A percentile compares a stretch with the other conserved stretches of the same genome.
Conservation (phyloP, 345 rosid genomes). For the Hevea brasiliensis region DNA sequence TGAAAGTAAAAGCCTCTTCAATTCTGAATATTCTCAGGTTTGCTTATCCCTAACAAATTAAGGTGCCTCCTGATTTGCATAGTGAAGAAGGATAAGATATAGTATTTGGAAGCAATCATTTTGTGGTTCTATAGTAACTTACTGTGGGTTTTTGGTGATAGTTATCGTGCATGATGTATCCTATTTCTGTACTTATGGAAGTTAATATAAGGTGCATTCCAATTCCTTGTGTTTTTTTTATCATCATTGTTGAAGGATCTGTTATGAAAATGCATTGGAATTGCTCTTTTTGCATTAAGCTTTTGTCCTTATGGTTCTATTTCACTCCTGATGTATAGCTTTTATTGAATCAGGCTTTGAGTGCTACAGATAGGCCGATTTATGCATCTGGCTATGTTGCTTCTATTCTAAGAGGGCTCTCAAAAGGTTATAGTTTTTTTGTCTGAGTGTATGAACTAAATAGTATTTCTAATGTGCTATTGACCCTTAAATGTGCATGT, state of each 20-base stretch:
- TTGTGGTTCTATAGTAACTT: neutral
- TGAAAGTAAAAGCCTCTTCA: neutral
- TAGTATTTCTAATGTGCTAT: neutral
- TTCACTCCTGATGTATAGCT: constrained; percentile 14
- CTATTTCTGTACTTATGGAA: neutral
- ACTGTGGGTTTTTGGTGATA: neutral
- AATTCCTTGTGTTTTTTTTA: neutral
- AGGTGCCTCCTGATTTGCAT: neutral
- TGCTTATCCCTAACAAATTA: neutral
- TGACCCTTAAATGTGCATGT: neutral
- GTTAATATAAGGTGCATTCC: neutral
- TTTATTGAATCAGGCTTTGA: constrained; percentile 62
- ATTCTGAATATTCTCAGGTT: neutral
- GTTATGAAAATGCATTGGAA: neutral
- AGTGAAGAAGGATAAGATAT: neutral
- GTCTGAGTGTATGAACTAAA: neutral
- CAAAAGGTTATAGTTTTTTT: constrained; percentile 51
- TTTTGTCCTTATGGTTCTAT: neutral
- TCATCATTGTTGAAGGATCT: neutral
- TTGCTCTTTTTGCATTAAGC: neutral
- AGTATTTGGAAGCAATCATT: neutral
- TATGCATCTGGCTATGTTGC: constrained; percentile 42
- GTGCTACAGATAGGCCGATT: constrained; percentile 41
- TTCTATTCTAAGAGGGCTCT: constrained; percentile 70
- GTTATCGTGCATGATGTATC: neutral